Conservation (phyloP, 2,329 filamentous ascomycete species). For the Purpureocillium takamizusanense region DNA sequence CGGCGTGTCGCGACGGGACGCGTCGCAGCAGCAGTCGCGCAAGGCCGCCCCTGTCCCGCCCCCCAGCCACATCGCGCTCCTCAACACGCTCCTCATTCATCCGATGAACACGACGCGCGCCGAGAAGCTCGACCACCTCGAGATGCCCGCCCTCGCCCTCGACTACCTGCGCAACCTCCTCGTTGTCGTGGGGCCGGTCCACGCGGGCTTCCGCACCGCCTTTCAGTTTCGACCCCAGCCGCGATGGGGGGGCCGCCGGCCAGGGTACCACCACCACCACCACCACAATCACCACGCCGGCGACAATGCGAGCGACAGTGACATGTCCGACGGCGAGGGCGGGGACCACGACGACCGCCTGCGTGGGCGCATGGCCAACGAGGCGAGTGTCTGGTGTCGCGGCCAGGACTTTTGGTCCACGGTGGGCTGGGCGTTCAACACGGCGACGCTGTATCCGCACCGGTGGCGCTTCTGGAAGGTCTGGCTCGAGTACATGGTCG, state of each 20-base stretch:
- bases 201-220: slow-evolving; percentile 59
- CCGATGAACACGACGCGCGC: slow-evolving; percentile 70
- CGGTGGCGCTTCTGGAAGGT: slow-evolving; percentile 76
- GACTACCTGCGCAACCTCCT: slow-evolving; percentile 62
- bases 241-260: slow-evolving; percentile 19
- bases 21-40: slow-evolving; percentile 3
- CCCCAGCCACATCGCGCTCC: slow-evolving; percentile 63
- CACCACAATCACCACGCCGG: too few relatives aligned
- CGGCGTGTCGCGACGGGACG: slow-evolving; percentile 26
- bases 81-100: slow-evolving; percentile 76
- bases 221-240: slow-evolving; percentile 52
- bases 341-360: slow-evolving; percentile 45
- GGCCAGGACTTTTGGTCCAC: slow-evolving; percentile 84
- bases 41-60: slow-evolving; percentile 56
- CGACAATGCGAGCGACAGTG: slow-evolving; percentile 31
- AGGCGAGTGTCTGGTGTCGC: slow-evolving; percentile 61
- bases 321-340: slow-evolving; percentile 30
- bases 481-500: slow-evolving; percentile 74
- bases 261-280: too few relatives aligned
- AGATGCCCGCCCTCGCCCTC: slow-evolving; percentile 58
- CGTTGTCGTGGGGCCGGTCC: slow-evolving; percentile 56
- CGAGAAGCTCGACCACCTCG: slow-evolving; percentile 47
- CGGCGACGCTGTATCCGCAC: slow-evolving; percentile 60
- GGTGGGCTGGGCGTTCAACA: slow-evolving; percentile 89
- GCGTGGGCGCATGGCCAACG: slow-evolving; percentile 49